A percentile compares a stretch with the other conserved stretches of the same genome.
Conservation (phyloP, 2,329 filamentous ascomycete genomes). For the Xylariaceae sp. region DNA sequence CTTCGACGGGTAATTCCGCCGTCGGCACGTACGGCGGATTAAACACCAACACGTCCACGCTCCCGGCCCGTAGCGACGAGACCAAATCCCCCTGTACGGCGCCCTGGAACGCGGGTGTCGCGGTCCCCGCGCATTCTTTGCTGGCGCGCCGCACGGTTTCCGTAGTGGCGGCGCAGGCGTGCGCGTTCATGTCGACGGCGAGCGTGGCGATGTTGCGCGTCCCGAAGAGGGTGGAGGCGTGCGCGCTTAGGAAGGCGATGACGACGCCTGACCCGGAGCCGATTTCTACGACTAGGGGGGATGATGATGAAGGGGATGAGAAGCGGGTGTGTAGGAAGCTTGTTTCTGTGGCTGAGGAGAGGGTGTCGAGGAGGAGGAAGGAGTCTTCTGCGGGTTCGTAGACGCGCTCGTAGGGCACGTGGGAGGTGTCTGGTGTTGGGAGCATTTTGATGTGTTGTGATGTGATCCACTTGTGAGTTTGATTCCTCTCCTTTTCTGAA, state of each 20-base stretch:
- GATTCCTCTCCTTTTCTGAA: not conserved
- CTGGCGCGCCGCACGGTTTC: constrained; percentile 58
- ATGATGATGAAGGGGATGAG: constrained; percentile 31
- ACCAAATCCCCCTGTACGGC: constrained; percentile 67
- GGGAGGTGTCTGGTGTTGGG: constrained; percentile 86
- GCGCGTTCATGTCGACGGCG: constrained; percentile 77
- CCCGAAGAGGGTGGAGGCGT: constrained; percentile 68
- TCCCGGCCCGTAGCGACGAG: constrained; percentile 50
- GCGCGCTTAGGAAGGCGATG: constrained; percentile 78
- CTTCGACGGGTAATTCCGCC: constrained; percentile 59
- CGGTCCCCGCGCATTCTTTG: constrained; percentile 30
- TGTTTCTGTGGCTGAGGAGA: constrained; percentile 66
- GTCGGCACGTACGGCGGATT: constrained; percentile 97
- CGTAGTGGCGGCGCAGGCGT: constrained; percentile 72
- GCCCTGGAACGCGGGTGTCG: constrained; percentile 51
- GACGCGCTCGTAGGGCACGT: constrained; percentile 80
- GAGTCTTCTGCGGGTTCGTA: constrained; percentile 97
- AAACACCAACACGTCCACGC: constrained; percentile 83
- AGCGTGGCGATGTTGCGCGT: constrained; percentile 63
- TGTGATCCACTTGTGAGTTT: not conserved
- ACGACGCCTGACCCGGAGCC: constrained; percentile 91
- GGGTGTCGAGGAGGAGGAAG: constrained; percentile 85
- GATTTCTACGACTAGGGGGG: constrained; percentile 72
- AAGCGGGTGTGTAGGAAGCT: constrained; percentile 65
- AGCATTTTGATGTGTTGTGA: constrained; percentile 55